Percentiles rank a stretch among this genome's conserved stretches.
Conservation (phyloP, 352 stramenopile genomes). For the Globisporangium lucens region DNA sequence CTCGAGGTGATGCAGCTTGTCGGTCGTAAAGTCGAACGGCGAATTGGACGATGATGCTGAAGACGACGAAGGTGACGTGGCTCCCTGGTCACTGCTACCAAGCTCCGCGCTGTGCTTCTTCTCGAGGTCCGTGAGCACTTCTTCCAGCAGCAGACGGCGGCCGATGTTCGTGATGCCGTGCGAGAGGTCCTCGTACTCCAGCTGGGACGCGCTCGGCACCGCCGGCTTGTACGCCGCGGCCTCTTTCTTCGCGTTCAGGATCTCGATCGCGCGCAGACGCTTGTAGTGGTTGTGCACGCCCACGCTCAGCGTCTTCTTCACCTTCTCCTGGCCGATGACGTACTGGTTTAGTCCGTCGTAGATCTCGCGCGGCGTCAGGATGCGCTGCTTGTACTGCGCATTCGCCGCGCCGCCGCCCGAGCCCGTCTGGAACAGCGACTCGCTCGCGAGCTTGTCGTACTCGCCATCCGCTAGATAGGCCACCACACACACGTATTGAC, state of each 20-base stretch:
- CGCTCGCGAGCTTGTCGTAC: constrained; percentile 69
- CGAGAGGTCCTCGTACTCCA: constrained; percentile 36
- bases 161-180: constrained; percentile 35
- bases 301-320: constrained; percentile 95
- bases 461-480: constrained; percentile 49
- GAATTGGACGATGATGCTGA: not conserved
- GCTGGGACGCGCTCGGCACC: constrained; percentile 28
- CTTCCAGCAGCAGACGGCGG: constrained; percentile 56
- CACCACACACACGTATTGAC: not conserved
- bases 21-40: constrained; percentile 8
- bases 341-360: constrained; percentile 95
- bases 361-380: constrained; percentile 92
- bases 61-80: not conserved
- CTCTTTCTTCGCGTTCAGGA: constrained; percentile 47
- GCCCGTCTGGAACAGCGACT: constrained; percentile 32
- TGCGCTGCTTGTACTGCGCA: constrained; percentile 31
- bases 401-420: constrained; percentile 13
- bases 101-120: constrained; percentile 26
- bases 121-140: constrained; percentile 51
- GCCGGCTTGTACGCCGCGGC: constrained; percentile 25
- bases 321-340: constrained; percentile 96
- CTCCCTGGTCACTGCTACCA: not conserved
- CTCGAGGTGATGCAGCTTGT: constrained; percentile 68
- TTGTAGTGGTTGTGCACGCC: constrained; percentile 99
- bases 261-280: constrained; percentile 75